Evolutionary conservation across 306 rosid species (phyloP).

Genomic region (Hippophae tibetana): DNA sequence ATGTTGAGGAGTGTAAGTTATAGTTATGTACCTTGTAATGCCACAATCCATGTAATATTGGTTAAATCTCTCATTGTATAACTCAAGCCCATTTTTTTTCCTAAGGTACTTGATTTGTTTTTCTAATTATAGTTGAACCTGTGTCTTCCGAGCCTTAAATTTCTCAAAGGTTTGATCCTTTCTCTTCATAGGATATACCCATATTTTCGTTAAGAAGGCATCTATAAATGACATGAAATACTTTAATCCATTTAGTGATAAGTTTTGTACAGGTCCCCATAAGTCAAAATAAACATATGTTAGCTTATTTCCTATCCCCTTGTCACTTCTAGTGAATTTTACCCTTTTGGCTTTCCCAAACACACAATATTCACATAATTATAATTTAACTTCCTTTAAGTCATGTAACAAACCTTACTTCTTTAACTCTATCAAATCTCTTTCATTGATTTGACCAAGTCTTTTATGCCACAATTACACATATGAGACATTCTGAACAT

Average conservation of each 20-base stretch:
- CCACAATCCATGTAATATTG: not conserved
- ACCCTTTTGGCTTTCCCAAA: not conserved
- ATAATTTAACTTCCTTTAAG: too few relatives aligned
- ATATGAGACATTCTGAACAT: not conserved
- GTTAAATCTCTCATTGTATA: not conserved
- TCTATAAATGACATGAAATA: not conserved
- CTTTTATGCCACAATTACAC: not conserved
- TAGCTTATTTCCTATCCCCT: not conserved
- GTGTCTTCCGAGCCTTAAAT: not conserved
- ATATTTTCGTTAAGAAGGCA: not conserved
- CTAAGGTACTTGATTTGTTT: not conserved
- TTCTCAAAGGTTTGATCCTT: not conserved
- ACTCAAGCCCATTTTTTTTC: not conserved
- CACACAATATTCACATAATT: not conserved
- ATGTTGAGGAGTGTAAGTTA: not conserved
- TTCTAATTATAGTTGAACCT: not conserved
- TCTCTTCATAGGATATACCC: not conserved
- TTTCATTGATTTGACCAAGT: not conserved
- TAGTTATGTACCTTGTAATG: not conserved
- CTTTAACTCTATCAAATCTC: not conserved
- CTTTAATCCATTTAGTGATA: not conserved
- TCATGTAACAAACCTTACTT: not conserved
- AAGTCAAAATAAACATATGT: not conserved
- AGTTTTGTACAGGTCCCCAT: not conserved
- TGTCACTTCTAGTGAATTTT: not conserved